Conservation (phyloP, 2,329 filamentous ascomycete genomes). For the Sclerotinia glacialis region DNA sequence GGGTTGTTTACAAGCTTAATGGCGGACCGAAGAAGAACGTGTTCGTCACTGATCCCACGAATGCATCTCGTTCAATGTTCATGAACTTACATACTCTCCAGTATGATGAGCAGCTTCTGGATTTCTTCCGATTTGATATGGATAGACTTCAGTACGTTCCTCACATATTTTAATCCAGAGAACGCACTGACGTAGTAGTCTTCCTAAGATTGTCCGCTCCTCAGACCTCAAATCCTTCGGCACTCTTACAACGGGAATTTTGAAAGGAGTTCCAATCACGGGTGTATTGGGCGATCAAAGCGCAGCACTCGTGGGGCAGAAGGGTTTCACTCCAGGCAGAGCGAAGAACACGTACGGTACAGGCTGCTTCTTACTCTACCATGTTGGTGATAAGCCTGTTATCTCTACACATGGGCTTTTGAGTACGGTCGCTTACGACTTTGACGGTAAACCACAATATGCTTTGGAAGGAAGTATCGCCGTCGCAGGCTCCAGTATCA, state of each 20-base stretch:
- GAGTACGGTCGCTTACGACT: conserved; percentile 74
- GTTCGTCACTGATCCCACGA: conserved; percentile 82
- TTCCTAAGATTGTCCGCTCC: conserved; percentile 80
- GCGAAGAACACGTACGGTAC: conserved; percentile 88
- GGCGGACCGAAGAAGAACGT: conserved; percentile 63
- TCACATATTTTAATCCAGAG: not conserved
- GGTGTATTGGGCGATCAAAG: conserved; percentile 82
- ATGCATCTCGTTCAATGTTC: conserved; percentile 91
- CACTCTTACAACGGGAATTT: conserved; percentile 54
- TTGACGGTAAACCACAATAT: conserved; percentile 68
- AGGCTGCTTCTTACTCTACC: conserved; percentile 81
- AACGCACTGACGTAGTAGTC: conserved; percentile 27
- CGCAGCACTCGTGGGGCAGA: conserved; percentile 75
- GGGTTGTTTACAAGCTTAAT: conserved; percentile 83
- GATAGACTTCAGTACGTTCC: conserved; percentile 43
- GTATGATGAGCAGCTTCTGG: conserved; percentile 73
- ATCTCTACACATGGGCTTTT: conserved; percentile 75
- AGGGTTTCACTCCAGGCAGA: conserved; percentile 69
- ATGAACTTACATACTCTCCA: conserved; percentile 80
- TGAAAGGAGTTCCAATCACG: conserved; percentile 68
- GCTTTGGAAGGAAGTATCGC: conserved; percentile 76
- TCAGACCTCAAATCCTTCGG: conserved; percentile 70
- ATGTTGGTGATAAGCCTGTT: conserved; percentile 75
- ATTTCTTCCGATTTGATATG: conserved; percentile 71
- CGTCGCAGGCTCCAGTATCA: conserved; percentile 72